Percentiles rank a stretch among this genome's conserved stretches.
Evolutionary conservation across 768 basidiomycete genomes (phyloP).

Genomic region (Collybiopsis confluens): DNA sequence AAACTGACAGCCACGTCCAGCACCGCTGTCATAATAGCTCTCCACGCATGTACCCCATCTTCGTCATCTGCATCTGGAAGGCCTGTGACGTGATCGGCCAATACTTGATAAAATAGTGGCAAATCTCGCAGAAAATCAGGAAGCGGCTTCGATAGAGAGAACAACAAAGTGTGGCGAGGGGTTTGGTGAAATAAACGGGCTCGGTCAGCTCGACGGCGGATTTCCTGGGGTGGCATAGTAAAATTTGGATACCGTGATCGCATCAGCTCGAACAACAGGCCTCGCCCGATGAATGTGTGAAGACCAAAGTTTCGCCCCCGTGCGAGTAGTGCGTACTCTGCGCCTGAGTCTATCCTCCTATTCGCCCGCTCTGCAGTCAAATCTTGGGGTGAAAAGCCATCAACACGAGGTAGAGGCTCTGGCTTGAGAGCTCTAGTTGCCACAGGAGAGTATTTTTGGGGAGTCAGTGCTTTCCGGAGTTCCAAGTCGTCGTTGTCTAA

Average conservation of each 20-base stretch:
- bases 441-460: not conserved
- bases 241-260: not conserved
- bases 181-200: conserved; percentile 24
- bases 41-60: conserved; percentile 33
- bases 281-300: conserved; percentile 55
- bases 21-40: conserved; percentile 31
- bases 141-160: conserved; percentile 39
- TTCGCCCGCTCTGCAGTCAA: not conserved
- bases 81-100: conserved; percentile 33
- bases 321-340: conserved; percentile 44
- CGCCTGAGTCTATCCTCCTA: conserved; percentile 13
- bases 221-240: too few species aligned
- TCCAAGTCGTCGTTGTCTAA: not conserved
- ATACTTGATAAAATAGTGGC: conserved; percentile 41
- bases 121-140: conserved; percentile 41
- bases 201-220: too few species aligned
- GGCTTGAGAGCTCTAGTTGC: not conserved
- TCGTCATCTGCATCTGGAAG: conserved; percentile 30
- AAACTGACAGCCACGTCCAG: conserved; percentile 47
- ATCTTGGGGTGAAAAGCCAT: not conserved
- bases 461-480: not conserved
- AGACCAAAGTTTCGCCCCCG: conserved; percentile 48
- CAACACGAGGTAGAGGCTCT: too few species aligned
- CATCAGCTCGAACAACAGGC: conserved; percentile 54
- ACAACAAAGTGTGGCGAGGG: conserved; percentile 29